Percentiles rank a stretch among this genome's conserved stretches.
Evolutionary conservation across 2,329 filamentous ascomycete species (phyloP).

Genomic region (Talaromyces sp.): DNA sequence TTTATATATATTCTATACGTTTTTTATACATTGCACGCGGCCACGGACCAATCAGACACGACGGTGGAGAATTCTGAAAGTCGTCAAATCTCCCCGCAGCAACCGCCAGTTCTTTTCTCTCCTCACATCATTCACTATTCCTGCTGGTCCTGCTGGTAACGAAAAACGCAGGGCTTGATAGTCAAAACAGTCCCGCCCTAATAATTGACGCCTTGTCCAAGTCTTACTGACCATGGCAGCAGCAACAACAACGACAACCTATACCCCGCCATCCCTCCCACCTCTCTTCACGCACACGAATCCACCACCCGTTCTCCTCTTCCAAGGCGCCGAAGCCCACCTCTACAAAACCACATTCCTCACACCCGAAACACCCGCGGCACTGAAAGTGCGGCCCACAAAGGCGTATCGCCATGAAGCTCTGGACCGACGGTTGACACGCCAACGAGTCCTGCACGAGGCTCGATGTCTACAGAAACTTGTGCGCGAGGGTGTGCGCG

Average conservation of each 20-base stretch:
- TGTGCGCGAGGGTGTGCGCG: constrained; percentile 68
- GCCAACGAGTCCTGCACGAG: constrained; percentile 81
- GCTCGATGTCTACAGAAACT: constrained; percentile 78
- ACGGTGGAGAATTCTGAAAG: neutral
- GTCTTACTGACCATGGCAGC: neutral
- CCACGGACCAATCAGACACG: neutral
- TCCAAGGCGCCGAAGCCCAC: constrained; percentile 92
- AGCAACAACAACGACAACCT: neutral
- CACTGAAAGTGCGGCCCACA: constrained; percentile 83
- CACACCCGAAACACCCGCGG: constrained; percentile 59
- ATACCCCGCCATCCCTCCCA: constrained; percentile 46
- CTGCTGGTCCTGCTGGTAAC: neutral
- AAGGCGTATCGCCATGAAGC: constrained; percentile 90
- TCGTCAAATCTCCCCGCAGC: neutral
- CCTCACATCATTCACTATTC: neutral
- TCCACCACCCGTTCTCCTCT: constrained; percentile 64
- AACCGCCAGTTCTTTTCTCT: neutral
- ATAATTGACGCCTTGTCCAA: neutral
- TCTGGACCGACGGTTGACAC: constrained; percentile 82
- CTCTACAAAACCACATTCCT: constrained; percentile 86
- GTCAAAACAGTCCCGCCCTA: neutral
- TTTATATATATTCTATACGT: too few relatives aligned
- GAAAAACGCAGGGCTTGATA: neutral
- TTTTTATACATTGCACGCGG: neutral
- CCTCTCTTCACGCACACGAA: constrained; percentile 59